Evolutionary conservation across 2,329 filamentous ascomycete genomes (phyloP), one percentile per base, ranked within the genome.

Genomic region (Diaporthe citriasiana): DNA sequence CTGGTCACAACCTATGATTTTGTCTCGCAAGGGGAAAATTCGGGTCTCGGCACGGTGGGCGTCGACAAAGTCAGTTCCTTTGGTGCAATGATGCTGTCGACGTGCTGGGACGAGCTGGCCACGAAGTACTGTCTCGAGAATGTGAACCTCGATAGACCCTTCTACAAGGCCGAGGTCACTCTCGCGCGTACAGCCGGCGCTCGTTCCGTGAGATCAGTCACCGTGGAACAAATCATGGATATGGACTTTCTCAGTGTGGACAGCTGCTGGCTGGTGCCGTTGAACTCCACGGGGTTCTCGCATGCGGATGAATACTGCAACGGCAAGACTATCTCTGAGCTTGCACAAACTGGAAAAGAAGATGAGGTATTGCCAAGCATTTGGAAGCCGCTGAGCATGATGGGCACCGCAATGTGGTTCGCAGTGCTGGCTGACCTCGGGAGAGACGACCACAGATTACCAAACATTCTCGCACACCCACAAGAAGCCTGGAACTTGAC

Each of bases 371-470:
- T 66, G 7, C 45, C 60, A 19, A 51, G 60, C n/a, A 50, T 51
- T 17, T 66, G 60, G 60, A 27, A 35, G 45, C 27, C 42, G 5
- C n/a, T 66, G 27, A 66, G 42, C 30, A 22, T 50, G 40, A 33
- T 66, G 10, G 60, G 60, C 4, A 66, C 50, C 3, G 42, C 19
- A 0, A 38, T 51, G 42, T 51, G 45, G 60, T 66, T 66, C 27
- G 38, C 60, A 9, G 45, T 66, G 1, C 19, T 66, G 42, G 60
- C 60, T n/a, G 60, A 66, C 22, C 27, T 66, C 1, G 60, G 60
- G 13, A 33, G 60, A 30, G 60, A 66, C 40, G 60, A 66, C n/a
- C 30, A 66, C 9, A 22, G 15, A 12, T 22, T 66, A 30, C 60
- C 60, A 1, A 66, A 66, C 12, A 51, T 66, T 0, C 33, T 66